These are phyloP conservation scores for Cordyceps cateniannulata DNA, from an alignment of 2,329 filamentous ascomycete species.

Conservation along the genomic window DNA sequence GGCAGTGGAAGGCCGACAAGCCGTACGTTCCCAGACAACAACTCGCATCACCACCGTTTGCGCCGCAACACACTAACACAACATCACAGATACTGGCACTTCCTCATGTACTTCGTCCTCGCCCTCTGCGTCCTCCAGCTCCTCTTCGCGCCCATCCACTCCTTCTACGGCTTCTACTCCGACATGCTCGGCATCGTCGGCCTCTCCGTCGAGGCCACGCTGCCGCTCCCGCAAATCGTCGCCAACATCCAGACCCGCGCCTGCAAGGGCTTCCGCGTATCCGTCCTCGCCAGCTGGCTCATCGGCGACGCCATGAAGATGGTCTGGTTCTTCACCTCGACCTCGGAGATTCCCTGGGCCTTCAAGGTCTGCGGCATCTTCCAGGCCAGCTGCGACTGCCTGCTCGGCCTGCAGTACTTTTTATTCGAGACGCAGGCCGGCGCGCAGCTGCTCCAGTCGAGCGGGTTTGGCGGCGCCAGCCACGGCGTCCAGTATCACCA, in stretches of 20 bases:
- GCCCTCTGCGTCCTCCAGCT: constrained; percentile 58
- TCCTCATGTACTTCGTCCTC: constrained; percentile 61
- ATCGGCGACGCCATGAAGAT: constrained; percentile 81
- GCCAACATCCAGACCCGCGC: constrained; percentile 62
- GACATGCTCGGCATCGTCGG: constrained; percentile 66
- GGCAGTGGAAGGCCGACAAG: constrained; percentile 70
- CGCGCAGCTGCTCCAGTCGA: constrained; percentile 18
- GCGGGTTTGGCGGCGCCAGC: not conserved
- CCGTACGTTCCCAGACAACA: constrained; percentile 42
- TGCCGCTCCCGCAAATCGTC: constrained; percentile 73
- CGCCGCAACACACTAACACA: constrained; percentile 4
- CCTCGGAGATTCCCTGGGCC: constrained; percentile 62
- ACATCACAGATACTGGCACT: constrained; percentile 63
- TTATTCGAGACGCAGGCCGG: constrained; percentile 44
- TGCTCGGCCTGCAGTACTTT: constrained; percentile 68
- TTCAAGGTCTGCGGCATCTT: constrained; percentile 82
- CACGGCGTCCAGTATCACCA: constrained; percentile 30
- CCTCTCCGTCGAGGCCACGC: constrained; percentile 70
- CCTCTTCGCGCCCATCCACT: constrained; percentile 52
- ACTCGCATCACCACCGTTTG: not conserved
- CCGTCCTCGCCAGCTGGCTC: constrained; percentile 71
- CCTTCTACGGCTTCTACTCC: constrained; percentile 60
- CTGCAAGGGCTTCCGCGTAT: constrained; percentile 71
- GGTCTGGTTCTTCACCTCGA: constrained; percentile 74
- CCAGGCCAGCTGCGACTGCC: constrained; percentile 69